Percentiles rank a stretch among this genome's conserved stretches.
Conservation (phyloP, 768 basidiomycete genomes). For the Hypholoma sublateritium region DNA sequence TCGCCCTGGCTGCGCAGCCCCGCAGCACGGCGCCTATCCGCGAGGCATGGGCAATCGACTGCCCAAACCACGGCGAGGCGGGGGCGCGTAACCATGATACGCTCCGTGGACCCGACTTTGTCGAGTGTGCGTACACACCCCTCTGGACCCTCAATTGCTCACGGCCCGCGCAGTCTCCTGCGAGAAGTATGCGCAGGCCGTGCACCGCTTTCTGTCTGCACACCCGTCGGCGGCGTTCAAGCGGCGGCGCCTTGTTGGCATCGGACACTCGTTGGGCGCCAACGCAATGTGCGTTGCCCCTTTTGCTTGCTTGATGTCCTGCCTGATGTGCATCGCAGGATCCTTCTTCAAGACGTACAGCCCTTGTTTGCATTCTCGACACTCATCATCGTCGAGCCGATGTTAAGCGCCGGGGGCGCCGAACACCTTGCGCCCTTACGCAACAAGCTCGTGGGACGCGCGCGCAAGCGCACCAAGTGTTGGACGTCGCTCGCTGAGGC, state of each 20-base stretch:
- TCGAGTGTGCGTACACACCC: conserved; percentile 39
- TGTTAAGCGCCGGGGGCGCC: conserved; percentile 53
- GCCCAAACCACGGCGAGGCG: conserved; percentile 72
- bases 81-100: conserved; percentile 50
- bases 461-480: conserved; percentile 48
- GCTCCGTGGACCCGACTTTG: conserved; percentile 42
- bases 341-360: conserved; percentile 49
- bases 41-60: conserved; percentile 70
- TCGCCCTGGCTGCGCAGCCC: conserved; percentile 27
- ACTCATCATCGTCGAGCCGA: conserved; percentile 62
- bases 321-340: conserved; percentile 29
- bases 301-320: conserved; percentile 2
- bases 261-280: conserved; percentile 71
- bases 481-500: conserved; percentile 53
- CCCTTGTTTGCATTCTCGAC: conserved; percentile 47
- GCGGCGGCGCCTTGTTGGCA: conserved; percentile 52
- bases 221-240: conserved; percentile 47
- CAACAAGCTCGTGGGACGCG: conserved; percentile 40
- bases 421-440: conserved; percentile 42
- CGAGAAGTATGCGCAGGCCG: conserved; percentile 59
- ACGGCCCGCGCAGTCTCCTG: conserved; percentile 50
- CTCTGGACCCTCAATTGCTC: conserved; percentile 2
- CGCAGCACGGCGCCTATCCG: conserved; percentile 28
- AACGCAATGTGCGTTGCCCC: conserved; percentile 54
- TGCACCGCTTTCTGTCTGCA: conserved; percentile 53